A percentile compares a stretch with the other conserved stretches of the same genome.
Evolutionary conservation across 1,284 basidiomycete species (phyloP).

Genomic region (Taiwanofungus camphoratus): DNA sequence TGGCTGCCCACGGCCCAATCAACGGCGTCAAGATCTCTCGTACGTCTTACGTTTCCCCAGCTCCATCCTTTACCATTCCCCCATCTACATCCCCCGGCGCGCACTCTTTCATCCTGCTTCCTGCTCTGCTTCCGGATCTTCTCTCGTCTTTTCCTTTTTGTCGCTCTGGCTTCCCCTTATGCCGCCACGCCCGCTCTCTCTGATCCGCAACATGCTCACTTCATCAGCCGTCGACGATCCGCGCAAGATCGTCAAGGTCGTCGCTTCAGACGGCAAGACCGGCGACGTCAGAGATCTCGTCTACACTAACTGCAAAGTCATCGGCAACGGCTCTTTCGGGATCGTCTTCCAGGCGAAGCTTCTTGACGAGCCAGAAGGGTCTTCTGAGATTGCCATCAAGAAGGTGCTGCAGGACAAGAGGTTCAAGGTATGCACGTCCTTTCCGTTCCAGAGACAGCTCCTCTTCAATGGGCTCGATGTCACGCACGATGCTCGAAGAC

Average conservation of each 20-base stretch:
- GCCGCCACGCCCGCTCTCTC: constrained; percentile 14
- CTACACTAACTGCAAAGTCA: constrained; percentile 97
- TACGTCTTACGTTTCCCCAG: constrained; percentile 41
- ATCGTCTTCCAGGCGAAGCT: constrained; percentile 93
- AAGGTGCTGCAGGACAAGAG: constrained; percentile 99
- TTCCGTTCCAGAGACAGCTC: background rate
- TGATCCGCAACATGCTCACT: constrained; percentile 20
- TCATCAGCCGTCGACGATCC: constrained; percentile 83
- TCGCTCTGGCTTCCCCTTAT: constrained; percentile 18
- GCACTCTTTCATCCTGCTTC: constrained; percentile 7
- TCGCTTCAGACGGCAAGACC: constrained; percentile 92
- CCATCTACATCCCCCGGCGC: constrained; percentile 5
- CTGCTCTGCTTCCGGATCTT: constrained; percentile 19
- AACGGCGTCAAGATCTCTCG: constrained; percentile 89
- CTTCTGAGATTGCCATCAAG: constrained; percentile 97
- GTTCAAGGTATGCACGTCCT: constrained; percentile 79
- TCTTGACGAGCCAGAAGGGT: constrained; percentile 52
- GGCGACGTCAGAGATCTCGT: constrained; percentile 85
- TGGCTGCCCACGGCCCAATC: constrained; percentile 78
- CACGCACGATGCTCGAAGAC: background rate
- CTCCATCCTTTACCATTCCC: constrained; percentile 25
- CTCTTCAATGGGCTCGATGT: background rate
- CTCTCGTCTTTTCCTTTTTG: constrained; percentile 9
- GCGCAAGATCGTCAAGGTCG: constrained; percentile 89
- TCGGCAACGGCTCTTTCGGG: constrained; percentile 98